Evolutionary conservation across 2,329 filamentous ascomycete species (phyloP).

Genomic region (Claviceps capensis): DNA sequence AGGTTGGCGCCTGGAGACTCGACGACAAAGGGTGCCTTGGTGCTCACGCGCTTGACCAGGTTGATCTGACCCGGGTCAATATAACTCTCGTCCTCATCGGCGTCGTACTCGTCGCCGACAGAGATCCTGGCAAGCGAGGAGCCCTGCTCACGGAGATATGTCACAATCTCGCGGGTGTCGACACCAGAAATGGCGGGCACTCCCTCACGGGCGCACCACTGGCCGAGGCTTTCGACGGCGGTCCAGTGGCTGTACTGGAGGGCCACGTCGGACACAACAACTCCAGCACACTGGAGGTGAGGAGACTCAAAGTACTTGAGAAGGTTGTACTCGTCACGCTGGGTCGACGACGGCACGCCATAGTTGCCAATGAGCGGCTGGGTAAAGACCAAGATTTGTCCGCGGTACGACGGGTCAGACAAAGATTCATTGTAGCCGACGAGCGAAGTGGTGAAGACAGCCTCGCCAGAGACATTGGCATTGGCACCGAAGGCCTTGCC

Average conservation of each 20-base stretch:
- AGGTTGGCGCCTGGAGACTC: slow-evolving; percentile 69
- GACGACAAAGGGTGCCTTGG: slow-evolving; percentile 95
- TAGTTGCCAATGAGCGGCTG: slow-evolving; percentile 96
- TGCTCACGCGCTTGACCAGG: slow-evolving; percentile 89
- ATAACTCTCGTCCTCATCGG: slow-evolving; percentile 93
- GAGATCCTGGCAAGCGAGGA: slow-evolving; percentile 91
- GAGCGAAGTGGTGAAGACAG: slow-evolving; percentile 94
- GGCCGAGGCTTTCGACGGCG: slow-evolving; percentile 79
- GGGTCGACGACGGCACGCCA: slow-evolving; percentile 78
- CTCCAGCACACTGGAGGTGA: slow-evolving; percentile 89
- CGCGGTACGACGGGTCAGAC: slow-evolving; percentile 76
- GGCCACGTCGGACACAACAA: slow-evolving; percentile 91
- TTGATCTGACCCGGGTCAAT: slow-evolving; percentile 94
- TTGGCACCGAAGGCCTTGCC: slow-evolving; percentile 95
- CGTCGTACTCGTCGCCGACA: slow-evolving; percentile 94
- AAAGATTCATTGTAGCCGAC: slow-evolving; percentile 96
- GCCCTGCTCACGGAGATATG: slow-evolving; percentile 87
- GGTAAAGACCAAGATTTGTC: slow-evolving; percentile 91
- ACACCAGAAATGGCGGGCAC: slow-evolving; percentile 94
- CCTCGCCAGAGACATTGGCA: slow-evolving; percentile 92
- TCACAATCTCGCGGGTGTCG: slow-evolving; percentile 93
- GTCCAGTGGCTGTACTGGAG: slow-evolving; percentile 97
- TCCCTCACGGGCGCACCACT: slow-evolving; percentile 94
- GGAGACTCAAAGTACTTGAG: slow-evolving; percentile 98
- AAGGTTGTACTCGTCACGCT: slow-evolving; percentile 76